These are phyloP conservation scores for Fusarium foetens DNA, from an alignment of 2,329 filamentous ascomycete species.

Conservation along the genomic window DNA sequence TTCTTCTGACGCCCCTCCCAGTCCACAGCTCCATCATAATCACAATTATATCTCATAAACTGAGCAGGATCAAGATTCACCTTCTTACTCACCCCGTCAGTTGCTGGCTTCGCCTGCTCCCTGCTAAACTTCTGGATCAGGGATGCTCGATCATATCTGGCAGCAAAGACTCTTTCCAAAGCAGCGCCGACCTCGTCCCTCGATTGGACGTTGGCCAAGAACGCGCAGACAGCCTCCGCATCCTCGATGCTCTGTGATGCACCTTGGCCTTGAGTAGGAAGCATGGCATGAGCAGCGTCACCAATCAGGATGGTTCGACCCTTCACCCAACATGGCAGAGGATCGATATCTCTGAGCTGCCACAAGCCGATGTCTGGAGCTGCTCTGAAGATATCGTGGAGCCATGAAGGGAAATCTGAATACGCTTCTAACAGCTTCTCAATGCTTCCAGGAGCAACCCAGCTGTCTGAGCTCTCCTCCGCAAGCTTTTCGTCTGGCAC, in stretches of 20 bases:
- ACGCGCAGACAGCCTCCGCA: slow-evolving; percentile 4
- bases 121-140: slow-evolving; percentile 38
- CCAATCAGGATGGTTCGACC: slow-evolving; percentile 11
- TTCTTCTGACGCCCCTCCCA: slow-evolving; percentile 35
- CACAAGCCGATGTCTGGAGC: slow-evolving; percentile 6
- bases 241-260: slow-evolving; percentile 19
- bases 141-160: slow-evolving; percentile 20
- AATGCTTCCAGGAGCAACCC: slow-evolving; percentile 35
- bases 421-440: slow-evolving; percentile 34
- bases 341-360: slow-evolving; percentile 20
- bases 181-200: not conserved
- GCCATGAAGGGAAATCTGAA: slow-evolving; percentile 12
- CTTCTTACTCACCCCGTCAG: slow-evolving; percentile 24
- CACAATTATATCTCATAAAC: slow-evolving; percentile 38
- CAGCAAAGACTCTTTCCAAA: slow-evolving; percentile 11
- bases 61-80: slow-evolving; percentile 36
- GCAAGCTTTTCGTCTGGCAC: slow-evolving; percentile 33
- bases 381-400: slow-evolving; percentile 6
- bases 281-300: slow-evolving; percentile 14
- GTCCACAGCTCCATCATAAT: slow-evolving; percentile 32
- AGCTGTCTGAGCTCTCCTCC: slow-evolving; percentile 34
- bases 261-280: slow-evolving; percentile 14
- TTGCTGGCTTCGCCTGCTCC: slow-evolving; percentile 35
- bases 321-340: slow-evolving; percentile 10
- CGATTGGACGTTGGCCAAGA: not conserved